Evolutionary conservation across 148 eudicot genomes (phyloP), one percentile per base, ranked within the genome.

Genomic region (Beta vulgaris): DNA sequence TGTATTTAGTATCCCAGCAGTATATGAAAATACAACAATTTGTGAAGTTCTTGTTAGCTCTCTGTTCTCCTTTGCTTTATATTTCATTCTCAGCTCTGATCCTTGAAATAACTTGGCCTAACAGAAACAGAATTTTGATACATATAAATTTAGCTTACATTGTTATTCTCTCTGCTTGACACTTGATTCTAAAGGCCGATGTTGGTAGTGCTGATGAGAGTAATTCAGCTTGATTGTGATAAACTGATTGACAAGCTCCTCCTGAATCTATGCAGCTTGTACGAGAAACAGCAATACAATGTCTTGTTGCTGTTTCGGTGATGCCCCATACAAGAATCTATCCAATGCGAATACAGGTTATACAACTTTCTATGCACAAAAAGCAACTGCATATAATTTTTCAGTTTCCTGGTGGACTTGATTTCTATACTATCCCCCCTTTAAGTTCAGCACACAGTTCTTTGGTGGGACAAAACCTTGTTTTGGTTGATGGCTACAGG

Each of bases 221-320:
- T 23, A n/a, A 12, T 66, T 39, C 1, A 10, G 21, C 69, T 66
- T 39, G 19, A 35, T 66, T 66, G 49, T 40, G 69, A 37, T 29
- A 1, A 19, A 48, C 59, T 40, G 31, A 61, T 62, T 72, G 57
- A 76, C 66, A 36, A 25, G n/a, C 39, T 44, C 31, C 43, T 29
- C 11, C 12, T 64, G 29, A 29, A 69, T 49, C 67, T 78, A 58
- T 79, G 77, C 88, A 94, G 98, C 82, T 89, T 77, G 87, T 94
- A 54, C 84, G 98, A 65, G 97, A 88, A 85, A 94, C 97, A 43
- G 92, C 96, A 54, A 83, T 94, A 69, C 96, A 91, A 76, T 94
- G 98, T 84, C 98, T 94, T 78, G 85, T 85, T 82, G 98, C 97
- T 31, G 84, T 86, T 87, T 86, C 97, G 42, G 80, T 83, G 75